A percentile compares a stretch with the other conserved stretches of the same genome.
phyloP scores from a whole-genome alignment of 495 filamentous ascomycete species.

The Trichoderma parareesei region DNA sequence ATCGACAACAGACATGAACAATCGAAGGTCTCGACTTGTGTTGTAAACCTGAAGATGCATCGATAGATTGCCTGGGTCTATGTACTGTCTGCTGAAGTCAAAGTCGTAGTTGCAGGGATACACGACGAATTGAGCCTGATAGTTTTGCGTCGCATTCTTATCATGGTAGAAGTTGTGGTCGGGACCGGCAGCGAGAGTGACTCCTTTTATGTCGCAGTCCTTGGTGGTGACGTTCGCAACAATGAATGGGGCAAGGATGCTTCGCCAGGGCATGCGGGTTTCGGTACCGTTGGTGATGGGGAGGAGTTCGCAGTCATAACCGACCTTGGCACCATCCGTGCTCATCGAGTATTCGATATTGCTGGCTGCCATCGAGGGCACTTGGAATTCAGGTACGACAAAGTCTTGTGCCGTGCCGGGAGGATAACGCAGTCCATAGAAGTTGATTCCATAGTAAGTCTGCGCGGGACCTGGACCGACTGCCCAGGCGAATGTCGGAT shows the following conservation, averaged over 20 bases:
- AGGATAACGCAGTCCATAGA: constrained; percentile 11
- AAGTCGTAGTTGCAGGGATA: constrained; percentile 13
- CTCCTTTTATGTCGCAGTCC: constrained; percentile 13
- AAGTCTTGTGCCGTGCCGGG: constrained; percentile 11
- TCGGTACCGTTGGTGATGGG: constrained; percentile 12
- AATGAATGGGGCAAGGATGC: constrained; percentile 11
- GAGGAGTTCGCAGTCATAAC: constrained; percentile 14
- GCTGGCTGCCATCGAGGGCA: background rate
- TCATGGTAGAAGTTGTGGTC: constrained; percentile 15
- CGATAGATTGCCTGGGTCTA: background rate
- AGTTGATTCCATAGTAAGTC: constrained; percentile 15
- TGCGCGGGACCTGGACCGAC: constrained; percentile 9
- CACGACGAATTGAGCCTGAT: constrained; percentile 14
- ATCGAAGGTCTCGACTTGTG: constrained; percentile 2
- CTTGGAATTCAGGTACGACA: constrained; percentile 14
- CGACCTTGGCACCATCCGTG: constrained; percentile 10
- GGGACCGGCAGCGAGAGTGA: constrained; percentile 13
- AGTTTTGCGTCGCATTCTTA: constrained; percentile 14
- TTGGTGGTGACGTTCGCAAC: constrained; percentile 14
- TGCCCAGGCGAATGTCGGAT: background rate
- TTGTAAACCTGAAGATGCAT: background rate
- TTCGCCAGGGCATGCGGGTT: constrained; percentile 10
- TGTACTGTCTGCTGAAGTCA: background rate
- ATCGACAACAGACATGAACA: constrained; percentile 15
- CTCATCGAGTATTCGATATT: constrained; percentile 7